phyloP scores from a whole-genome alignment of 2,329 filamentous ascomycete genomes.

The Colletotrichum sp. region DNA sequence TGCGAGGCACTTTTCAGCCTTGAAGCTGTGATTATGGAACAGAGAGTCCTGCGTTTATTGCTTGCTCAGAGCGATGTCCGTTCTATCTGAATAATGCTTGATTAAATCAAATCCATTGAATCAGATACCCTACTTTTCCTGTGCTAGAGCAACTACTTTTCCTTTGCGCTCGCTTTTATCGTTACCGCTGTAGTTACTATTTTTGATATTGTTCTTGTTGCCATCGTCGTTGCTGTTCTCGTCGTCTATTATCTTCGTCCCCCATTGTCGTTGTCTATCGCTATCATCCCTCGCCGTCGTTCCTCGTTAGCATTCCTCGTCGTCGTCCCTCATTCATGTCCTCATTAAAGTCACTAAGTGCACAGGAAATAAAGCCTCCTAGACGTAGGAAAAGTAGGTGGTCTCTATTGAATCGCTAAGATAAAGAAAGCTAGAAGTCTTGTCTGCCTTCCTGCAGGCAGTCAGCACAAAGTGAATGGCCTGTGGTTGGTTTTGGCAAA shows the following conservation, averaged over 20 bases:
- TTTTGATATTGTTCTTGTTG: no score
- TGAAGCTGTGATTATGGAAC: accelerated
- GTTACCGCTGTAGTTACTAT: no score
- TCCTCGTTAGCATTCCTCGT: no score
- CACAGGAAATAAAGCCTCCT: not conserved
- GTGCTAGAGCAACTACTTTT: no score
- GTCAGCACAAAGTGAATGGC: not conserved
- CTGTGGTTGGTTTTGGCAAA: not conserved
- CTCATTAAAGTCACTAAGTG: not conserved
- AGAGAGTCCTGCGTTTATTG: accelerated
- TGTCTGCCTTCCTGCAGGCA: not conserved
- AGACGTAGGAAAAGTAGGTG: not conserved
- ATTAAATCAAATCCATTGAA: no score
- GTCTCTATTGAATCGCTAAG: not conserved
- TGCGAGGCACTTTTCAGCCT: not conserved
- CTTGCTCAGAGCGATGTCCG: not conserved
- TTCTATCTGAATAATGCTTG: not conserved
- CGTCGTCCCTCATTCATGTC: not conserved
- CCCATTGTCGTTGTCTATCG: no score
- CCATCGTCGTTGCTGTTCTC: no score
- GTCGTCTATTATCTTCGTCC: no score
- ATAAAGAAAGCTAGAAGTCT: not conserved
- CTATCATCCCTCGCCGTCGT: no score
- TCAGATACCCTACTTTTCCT: no score
- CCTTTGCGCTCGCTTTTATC: no score